Conservation (phyloP, 2,329 filamentous ascomycete species). For the Magnaporthiopsis rhizophila region DNA sequence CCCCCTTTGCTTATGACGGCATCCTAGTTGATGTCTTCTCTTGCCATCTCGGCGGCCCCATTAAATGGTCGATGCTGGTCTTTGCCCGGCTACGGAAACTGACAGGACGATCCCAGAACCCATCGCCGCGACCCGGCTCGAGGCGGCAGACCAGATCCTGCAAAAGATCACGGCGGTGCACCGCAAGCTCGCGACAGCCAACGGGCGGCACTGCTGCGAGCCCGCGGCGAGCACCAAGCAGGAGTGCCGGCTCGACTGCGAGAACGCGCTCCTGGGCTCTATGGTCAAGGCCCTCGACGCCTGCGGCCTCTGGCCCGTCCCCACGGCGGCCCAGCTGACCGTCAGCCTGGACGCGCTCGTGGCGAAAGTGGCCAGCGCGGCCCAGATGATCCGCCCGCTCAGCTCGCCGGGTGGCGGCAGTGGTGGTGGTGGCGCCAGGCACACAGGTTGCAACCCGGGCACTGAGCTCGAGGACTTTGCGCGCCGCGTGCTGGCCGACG, state of each 20-base stretch:
- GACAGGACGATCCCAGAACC: not conserved
- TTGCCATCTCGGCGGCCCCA: not conserved
- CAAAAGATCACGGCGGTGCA: conserved; percentile 4
- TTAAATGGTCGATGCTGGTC: not conserved
- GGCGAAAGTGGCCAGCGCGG: conserved; percentile 1
- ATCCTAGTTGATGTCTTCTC: not conserved
- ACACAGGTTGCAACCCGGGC: conserved; percentile 2
- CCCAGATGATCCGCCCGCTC: conserved; percentile 6
- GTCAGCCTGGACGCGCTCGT: conserved; percentile 6
- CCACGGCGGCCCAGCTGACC: not conserved
- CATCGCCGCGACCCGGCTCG: conserved; percentile 3
- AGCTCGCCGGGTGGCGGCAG: not conserved
- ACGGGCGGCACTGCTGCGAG: conserved; percentile 5
- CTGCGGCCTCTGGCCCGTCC: conserved; percentile 5
- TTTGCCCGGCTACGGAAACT: not conserved
- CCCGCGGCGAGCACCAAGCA: not conserved
- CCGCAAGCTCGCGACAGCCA: conserved; percentile 4
- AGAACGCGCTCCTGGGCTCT: conserved; percentile 7
- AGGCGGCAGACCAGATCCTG: conserved; percentile 5
- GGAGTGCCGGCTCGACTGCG: conserved; percentile 7
- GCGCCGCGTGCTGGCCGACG: conserved; percentile 1
- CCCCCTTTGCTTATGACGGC: not conserved
- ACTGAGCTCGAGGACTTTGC: conserved; percentile 4
- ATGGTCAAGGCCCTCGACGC: conserved; percentile 7
- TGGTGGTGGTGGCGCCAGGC: not conserved